Evolutionary conservation across 1,284 basidiomycete genomes (phyloP).

Genomic region (Marasmius oreades): DNA sequence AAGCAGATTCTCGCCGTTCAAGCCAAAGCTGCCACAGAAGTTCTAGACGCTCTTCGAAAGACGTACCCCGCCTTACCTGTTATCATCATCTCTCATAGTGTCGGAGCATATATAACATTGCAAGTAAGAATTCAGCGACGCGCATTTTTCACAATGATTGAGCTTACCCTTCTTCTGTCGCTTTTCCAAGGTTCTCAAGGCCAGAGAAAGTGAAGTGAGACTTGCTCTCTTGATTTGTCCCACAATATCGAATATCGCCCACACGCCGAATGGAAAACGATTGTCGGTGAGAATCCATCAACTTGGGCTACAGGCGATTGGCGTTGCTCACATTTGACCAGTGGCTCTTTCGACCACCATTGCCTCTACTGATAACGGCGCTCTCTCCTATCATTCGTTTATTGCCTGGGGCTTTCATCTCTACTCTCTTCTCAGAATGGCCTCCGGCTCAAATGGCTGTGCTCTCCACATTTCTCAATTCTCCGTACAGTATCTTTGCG

Average conservation of each 20-base stretch:
- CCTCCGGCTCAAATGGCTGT: slow-evolving; percentile 44
- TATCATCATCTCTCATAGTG: slow-evolving; percentile 38
- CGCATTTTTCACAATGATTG: not conserved
- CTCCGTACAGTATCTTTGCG: slow-evolving; percentile 42
- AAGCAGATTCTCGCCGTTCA: slow-evolving; percentile 38
- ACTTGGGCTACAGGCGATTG: too few relatives aligned
- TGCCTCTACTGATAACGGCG: slow-evolving; percentile 37
- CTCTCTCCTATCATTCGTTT: slow-evolving; percentile 22
- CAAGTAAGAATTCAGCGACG: slow-evolving; percentile 34
- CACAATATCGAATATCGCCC: too few relatives aligned
- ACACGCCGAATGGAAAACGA: too few relatives aligned
- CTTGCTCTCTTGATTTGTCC: not conserved
- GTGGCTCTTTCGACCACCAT: slow-evolving; percentile 46
- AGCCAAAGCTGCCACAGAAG: slow-evolving; percentile 44
- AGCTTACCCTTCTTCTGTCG: slow-evolving; percentile 4
- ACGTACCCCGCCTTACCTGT: too few relatives aligned
- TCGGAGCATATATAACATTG: slow-evolving; percentile 57
- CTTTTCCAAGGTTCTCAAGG: slow-evolving; percentile 43
- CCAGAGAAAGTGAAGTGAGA: slow-evolving; percentile 31
- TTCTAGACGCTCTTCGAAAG: slow-evolving; percentile 39
- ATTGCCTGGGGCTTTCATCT: slow-evolving; percentile 26
- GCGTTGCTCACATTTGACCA: slow-evolving; percentile 19
- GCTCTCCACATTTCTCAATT: slow-evolving; percentile 43
- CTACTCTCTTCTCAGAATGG: slow-evolving; percentile 37
- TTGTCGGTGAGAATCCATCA: too few relatives aligned